phyloP scores from a whole-genome alignment of 1,284 basidiomycete species.

The Singerocomus inundabilis region DNA sequence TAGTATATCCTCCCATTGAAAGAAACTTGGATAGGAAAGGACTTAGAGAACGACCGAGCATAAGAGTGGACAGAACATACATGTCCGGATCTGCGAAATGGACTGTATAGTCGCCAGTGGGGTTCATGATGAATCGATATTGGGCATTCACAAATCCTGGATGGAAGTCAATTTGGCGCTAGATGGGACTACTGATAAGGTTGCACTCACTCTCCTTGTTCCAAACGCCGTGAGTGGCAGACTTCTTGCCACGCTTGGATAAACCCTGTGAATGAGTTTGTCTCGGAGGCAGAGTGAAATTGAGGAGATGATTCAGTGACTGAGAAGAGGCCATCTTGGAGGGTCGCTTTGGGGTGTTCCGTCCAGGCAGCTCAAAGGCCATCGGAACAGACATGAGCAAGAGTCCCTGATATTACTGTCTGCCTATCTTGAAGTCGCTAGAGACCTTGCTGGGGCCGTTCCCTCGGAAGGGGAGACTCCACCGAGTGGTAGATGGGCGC shows the following conservation, averaged over 20 bases:
- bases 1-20: constrained; percentile 95
- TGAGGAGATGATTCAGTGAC: constrained; percentile 75
- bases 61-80: constrained; percentile 44
- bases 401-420: background rate
- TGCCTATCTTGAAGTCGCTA: background rate
- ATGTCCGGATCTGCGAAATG: constrained; percentile 96
- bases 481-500: too few relatives aligned
- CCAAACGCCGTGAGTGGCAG: constrained; percentile 63
- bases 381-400: constrained; percentile 34
- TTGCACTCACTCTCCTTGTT: constrained; percentile 79
- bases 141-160: constrained; percentile 90
- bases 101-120: constrained; percentile 87
- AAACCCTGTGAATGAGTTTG: constrained; percentile 56
- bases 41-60: constrained; percentile 5
- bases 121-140: constrained; percentile 92
- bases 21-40: constrained; percentile 56
- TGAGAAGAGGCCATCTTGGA: constrained; percentile 66
- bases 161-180: constrained; percentile 11
- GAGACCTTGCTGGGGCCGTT: constrained; percentile 32
- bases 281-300: constrained; percentile 81
- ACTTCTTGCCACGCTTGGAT: constrained; percentile 73
- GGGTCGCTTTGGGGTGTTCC: constrained; percentile 50
- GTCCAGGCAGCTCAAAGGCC: constrained; percentile 38
- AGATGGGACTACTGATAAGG: constrained; percentile 8
- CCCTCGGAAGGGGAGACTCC: constrained; percentile 33